Evolutionary conservation across 768 basidiomycete genomes (phyloP).

Genomic region (Leccinum incarnatum): DNA sequence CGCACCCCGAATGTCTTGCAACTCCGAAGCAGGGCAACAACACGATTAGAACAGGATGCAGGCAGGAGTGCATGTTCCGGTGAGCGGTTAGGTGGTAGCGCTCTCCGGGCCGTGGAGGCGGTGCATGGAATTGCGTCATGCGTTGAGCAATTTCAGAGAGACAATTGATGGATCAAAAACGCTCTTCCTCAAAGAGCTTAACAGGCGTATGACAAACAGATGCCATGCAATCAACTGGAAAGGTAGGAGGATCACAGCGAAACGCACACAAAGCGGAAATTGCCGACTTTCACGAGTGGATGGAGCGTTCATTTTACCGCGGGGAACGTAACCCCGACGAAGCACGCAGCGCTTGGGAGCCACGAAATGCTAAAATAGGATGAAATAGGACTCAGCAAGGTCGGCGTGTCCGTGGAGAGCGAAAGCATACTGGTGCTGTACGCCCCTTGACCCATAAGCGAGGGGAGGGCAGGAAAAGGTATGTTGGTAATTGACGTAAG

Average conservation of each 20-base stretch:
- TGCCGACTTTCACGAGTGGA: slow-evolving; percentile 18
- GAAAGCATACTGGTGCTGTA: slow-evolving; percentile 12
- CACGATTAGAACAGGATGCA: slow-evolving; percentile 32
- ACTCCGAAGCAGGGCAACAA: slow-evolving; percentile 33
- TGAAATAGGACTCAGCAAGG: slow-evolving; percentile 13
- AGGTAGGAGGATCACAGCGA: slow-evolving; percentile 5
- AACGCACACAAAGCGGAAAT: slow-evolving; percentile 25
- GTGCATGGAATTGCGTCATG: slow-evolving; percentile 28
- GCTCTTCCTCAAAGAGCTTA: slow-evolving; percentile 31
- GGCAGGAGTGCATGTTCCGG: slow-evolving; percentile 30
- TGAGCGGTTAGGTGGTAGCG: slow-evolving; percentile 25
- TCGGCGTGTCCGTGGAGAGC: slow-evolving; percentile 31
- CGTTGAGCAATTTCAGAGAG: slow-evolving; percentile 18
- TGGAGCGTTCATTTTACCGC: slow-evolving; percentile 18
- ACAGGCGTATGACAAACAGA: slow-evolving; percentile 21
- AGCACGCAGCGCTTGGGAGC: slow-evolving; percentile 11
- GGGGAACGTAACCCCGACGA: slow-evolving; percentile 5
- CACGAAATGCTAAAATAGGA: slow-evolving; percentile 14
- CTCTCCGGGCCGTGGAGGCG: slow-evolving; percentile 27
- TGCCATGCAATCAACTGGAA: slow-evolving; percentile 10
- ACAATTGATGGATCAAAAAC: slow-evolving; percentile 29
- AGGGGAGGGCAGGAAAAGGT: slow-evolving; percentile 29
- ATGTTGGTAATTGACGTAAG: slow-evolving; percentile 30
- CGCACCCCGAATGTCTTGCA: slow-evolving; percentile 28
- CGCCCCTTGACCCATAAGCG: slow-evolving; percentile 31